Evolutionary conservation across 208 protist genomes (phyloP), one percentile per base, ranked within the genome.

Genomic region (Zelonia costaricensis): DNA sequence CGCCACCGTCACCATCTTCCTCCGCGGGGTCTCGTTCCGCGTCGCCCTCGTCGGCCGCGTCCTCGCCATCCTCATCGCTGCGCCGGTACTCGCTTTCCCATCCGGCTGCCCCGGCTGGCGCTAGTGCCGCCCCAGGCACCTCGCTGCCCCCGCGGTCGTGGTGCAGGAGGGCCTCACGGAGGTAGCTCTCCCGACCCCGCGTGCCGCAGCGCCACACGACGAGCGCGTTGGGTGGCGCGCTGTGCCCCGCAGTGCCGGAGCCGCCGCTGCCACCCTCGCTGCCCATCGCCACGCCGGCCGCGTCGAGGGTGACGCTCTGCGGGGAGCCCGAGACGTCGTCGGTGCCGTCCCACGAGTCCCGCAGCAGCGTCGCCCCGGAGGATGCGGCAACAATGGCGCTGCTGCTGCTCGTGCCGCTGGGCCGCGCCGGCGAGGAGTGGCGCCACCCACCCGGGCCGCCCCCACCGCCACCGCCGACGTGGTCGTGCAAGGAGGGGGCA

Each of bases 121-220:
- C n/a, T 3, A 39, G 42, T 44, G 36, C 30, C 36, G 13, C 28
- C 52, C 20, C 52, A 35, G 33, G 18, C 33, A 15, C 42, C 22
- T 25, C 55, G 55, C 40, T 12, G 25, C 25, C 18, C 10, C 16
- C n/a, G 42, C 42, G 6, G 25, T n/a, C 16, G 15, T 35, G 31
- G 16, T 44, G 45, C 1, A 74, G 31, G 18, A 74, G 67, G 3
- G 53, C 70, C 9, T 77, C 70, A 30, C 58, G 57, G 23, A 72
- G 56, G 51, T 52, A 65, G 15, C 38, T 56, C 30, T 63, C 60
- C 18, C 68, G 68, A 22, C 56, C 22, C 22, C 44, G 55, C 9
- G 40, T 59, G 2, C 39, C 55, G 30, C 59, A 62, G 23, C 71
- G 70, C 64, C 73, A 79, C 51, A 79, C 56, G 22, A 80, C 57